Base-by-base conservation (phyloP, 2,329 filamentous ascomycete genomes). In the Leptographium galeiforme region DNA sequence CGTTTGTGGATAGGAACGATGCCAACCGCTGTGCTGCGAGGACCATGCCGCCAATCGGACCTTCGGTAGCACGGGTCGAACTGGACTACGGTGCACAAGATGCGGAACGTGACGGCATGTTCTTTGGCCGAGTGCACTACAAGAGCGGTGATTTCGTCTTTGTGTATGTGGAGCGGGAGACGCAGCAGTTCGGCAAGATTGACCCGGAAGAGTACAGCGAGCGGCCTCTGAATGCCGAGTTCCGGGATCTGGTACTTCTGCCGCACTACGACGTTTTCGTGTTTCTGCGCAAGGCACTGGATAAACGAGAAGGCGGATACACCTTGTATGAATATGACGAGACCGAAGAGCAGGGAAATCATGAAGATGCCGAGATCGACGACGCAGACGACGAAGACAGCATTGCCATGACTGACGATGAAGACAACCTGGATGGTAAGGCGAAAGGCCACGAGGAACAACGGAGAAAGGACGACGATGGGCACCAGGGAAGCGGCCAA, bases 211-310 rank as follows among this genome's bases (percentile, higher is more conserved):
- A 53, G 33, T 52, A 53, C 12, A 38, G 25, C 8, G 57, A 47
- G 8, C 51, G 46, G 33, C 25, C 30, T 36, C 48, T 60, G 16
- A 32, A 32, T 1, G 14, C 36, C 8, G 39, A n/a, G 6, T 56
- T 50, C 34, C 40, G 52, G n/a, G 45, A 51, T 16, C 25, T 52
- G 16, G 19, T 50, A 1, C 41, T 57, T 18, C 10, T 25, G 4
- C 54, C 56, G 10, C 49, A 53, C 1, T 60, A 44, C 34, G 56
- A 57, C 43, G 56, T 60, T 6, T 58, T 57, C 50, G 54, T 55
- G 32, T 45, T 57, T 18, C 38, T 54, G 5, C 51, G 50, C 30
- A 53, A 47, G 19, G 2, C 32, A 1, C 19, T 55, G 25, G 51
- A 50, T 7, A n/a, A 18, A 7, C 6, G 3, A 1, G 48, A 52